phyloP scores from a whole-genome alignment of 768 basidiomycete species.

The Tremella yokohamensis region DNA sequence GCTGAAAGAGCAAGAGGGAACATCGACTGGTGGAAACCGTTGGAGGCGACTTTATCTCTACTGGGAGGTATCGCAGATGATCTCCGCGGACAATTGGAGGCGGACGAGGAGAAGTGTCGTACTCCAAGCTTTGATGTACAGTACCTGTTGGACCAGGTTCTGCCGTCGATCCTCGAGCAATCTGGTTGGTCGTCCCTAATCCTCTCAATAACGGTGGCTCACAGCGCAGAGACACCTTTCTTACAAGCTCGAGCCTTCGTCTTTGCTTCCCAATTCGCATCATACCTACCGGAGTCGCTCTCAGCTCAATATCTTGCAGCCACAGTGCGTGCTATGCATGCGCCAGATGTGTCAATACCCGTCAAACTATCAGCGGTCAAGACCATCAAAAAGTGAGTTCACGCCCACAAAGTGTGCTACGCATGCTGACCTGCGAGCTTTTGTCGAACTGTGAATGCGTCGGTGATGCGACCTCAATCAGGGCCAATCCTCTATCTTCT shows the following conservation, averaged over 20 bases:
- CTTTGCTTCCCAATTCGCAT: constrained; percentile 83
- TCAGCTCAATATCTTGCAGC: constrained; percentile 83
- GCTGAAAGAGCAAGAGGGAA: not conserved
- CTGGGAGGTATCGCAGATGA: constrained; percentile 76
- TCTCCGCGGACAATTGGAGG: constrained; percentile 71
- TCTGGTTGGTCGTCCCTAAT: constrained; percentile 57
- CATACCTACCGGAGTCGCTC: constrained; percentile 66
- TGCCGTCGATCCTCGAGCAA: constrained; percentile 61
- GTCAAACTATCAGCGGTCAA: constrained; percentile 93
- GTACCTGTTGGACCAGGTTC: constrained; percentile 67
- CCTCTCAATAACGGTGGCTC: not conserved
- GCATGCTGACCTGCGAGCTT: constrained; percentile 40
- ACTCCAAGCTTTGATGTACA: constrained; percentile 72
- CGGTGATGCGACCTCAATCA: constrained; percentile 63
- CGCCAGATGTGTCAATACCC: constrained; percentile 66
- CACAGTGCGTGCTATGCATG: constrained; percentile 78
- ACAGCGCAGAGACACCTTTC: constrained; percentile 71
- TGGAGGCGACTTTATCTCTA: constrained; percentile 79
- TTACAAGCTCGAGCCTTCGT: constrained; percentile 92
- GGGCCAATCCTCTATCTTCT: constrained; percentile 73
- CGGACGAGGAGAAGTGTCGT: constrained; percentile 65
- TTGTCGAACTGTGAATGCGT: constrained; percentile 56
- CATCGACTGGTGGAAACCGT: constrained; percentile 74
- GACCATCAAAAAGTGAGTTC: constrained; percentile 81
- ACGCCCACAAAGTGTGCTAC: not conserved